Evolutionary conservation across 345 rosid genomes (phyloP).

Genomic region (Populus ilicifolia): DNA sequence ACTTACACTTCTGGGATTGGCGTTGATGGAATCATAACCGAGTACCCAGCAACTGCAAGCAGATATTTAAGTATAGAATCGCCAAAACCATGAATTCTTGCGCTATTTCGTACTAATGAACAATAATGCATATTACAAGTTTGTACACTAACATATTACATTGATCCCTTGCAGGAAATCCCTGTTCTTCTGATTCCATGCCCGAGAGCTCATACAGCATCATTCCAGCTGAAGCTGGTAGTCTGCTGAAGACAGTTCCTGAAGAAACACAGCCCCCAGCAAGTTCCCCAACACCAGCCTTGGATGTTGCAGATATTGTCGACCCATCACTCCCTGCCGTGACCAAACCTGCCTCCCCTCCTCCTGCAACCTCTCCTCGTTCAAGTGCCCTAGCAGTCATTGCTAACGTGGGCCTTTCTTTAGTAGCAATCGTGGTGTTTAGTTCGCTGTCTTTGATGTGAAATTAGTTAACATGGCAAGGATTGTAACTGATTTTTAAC

Average conservation of each 20-base stretch:
- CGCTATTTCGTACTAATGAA: neutral
- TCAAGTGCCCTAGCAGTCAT: conserved; percentile 26
- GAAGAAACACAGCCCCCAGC: conserved; percentile 1
- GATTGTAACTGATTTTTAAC: neutral
- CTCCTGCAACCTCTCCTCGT: conserved; percentile 16
- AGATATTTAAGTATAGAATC: conserved; percentile 49
- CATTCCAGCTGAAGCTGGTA: conserved; percentile 53
- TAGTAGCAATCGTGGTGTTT: conserved; percentile 33
- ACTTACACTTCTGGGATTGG: conserved; percentile 41
- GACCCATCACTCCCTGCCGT: conserved; percentile 85
- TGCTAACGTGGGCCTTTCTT: conserved; percentile 31
- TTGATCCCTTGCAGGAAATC: conserved; percentile 42
- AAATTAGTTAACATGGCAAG: neutral
- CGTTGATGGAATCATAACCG: conserved; percentile 69
- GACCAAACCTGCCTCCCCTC: conserved; percentile 6
- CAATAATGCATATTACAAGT: neutral
- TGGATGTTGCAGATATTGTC: conserved; percentile 45
- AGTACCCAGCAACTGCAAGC: conserved; percentile 73
- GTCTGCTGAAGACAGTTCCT: conserved; percentile 26
- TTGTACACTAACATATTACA: neutral
- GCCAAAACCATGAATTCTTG: neutral
- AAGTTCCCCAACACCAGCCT: conserved; percentile 43
- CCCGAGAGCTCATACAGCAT: conserved; percentile 29
- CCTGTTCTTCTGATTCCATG: conserved; percentile 49
- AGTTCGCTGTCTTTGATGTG: conserved; percentile 19